Evolutionary conservation across 352 stramenopile species (phyloP), one percentile per base, ranked within the genome.

Genomic region (Phytophthora tentaculata): DNA sequence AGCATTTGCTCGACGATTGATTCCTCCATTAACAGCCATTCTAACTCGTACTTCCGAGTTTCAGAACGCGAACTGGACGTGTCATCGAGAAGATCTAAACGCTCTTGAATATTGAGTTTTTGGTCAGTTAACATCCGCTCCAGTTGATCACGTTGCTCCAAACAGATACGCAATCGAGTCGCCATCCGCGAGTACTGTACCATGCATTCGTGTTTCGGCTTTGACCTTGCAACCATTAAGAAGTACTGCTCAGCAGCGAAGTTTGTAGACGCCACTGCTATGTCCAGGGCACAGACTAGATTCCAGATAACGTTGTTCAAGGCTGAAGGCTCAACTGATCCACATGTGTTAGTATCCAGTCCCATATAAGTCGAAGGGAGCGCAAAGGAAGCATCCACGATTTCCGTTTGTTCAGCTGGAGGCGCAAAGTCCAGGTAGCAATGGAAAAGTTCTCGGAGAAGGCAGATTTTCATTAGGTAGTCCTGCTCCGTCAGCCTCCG

Each of bases 351-450:
- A n/a, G 26, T 23, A 47, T 69, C 35, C 32, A 76, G 16, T 1
- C 37, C 51, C 7, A 41, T 59, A 48, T 76, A 78, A 43, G 35
- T 24, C 12, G 49, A 60, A 5, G 76, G 79, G 7, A 92, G 48
- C 19, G 84, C 59, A 58, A 91, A 88, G 12, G 73, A 78, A 43
- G 73, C 76, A 52, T 85, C 63, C n/a, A 87, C 54, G 22, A 84
- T 80, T 57, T 67, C 63, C 7, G 71, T 56, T 57, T 77, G 67
- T 20, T 77, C 62, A 53, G 61, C 53, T 12, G 67, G 16, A 4
- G 52, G 28, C 17, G 74, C 69, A 56, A 85, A 77, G n/a, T 75
- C 74, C 43, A 87, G 19, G 45, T 77, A 85, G 32, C 72, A 83
- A 49, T 72, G 51, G 28, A 79, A 89, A 5, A 89, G 53, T 47